Evolutionary conservation across 371 early-diverging fungal genomes (phyloP).

Genomic region (Haplosporangium sp.): DNA sequence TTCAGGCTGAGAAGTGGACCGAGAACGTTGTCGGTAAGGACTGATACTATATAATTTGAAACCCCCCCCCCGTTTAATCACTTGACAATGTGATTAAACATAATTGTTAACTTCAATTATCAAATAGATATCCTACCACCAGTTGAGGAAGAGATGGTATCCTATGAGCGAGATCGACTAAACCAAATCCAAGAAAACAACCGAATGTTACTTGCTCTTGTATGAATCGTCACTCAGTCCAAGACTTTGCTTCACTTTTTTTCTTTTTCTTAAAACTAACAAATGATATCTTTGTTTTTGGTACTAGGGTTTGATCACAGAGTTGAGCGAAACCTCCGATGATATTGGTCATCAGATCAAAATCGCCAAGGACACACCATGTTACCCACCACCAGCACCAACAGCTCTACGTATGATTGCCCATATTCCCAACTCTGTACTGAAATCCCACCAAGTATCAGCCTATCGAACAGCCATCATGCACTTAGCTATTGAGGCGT

Average conservation of each 20-base stretch:
- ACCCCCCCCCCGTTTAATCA: too few species aligned
- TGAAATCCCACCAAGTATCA: conserved; percentile 61
- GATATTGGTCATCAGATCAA: conserved; percentile 79
- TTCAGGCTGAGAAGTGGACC: conserved; percentile 4
- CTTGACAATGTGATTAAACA: too few species aligned
- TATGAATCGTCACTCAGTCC: conserved; percentile 27
- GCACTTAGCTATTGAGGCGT: conserved; percentile 68
- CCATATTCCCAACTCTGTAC: conserved; percentile 65
- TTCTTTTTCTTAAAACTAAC: not conserved
- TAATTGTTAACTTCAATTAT: too few species aligned
- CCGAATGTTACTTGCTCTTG: conserved; percentile 70
- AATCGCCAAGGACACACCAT: conserved; percentile 56
- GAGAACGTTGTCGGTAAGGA: conserved; percentile 30
- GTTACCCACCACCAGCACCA: conserved; percentile 56
- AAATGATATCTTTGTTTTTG: not conserved
- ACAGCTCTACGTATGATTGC: conserved; percentile 71
- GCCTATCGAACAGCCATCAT: conserved; percentile 72
- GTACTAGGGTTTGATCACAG: conserved; percentile 78
- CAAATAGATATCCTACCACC: conserved; percentile 26
- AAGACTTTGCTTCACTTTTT: not conserved
- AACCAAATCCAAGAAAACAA: conserved; percentile 78
- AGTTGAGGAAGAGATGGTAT: conserved; percentile 60
- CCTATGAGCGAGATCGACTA: conserved; percentile 72
- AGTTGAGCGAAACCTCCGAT: conserved; percentile 80
- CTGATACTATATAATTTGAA: not conserved